Conservation (phyloP, 1,284 basidiomycete genomes). For the Marasmius sp. region DNA sequence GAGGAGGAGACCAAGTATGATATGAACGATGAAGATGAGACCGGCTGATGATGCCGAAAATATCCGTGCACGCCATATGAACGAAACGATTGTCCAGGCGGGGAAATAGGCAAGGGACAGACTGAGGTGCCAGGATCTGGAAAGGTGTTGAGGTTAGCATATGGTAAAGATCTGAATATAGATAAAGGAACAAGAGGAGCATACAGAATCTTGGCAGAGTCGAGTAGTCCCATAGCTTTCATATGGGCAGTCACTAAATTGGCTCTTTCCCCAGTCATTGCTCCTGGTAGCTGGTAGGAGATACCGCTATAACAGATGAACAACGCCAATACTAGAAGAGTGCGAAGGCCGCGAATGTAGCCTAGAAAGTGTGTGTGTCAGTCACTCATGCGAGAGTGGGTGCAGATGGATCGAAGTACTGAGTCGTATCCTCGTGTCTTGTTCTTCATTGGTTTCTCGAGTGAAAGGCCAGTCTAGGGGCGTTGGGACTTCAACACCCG, state of each 20-base stretch:
- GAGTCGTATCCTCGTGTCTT: slow-evolving; percentile 51
- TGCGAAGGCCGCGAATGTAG: slow-evolving; percentile 58
- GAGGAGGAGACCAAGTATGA: slow-evolving; percentile 67
- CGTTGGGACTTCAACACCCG: slow-evolving; percentile 48
- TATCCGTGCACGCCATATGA: slow-evolving; percentile 64
- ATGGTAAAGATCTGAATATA: not conserved
- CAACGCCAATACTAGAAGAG: slow-evolving; percentile 65
- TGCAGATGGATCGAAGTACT: slow-evolving; percentile 38
- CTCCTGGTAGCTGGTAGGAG: slow-evolving; percentile 71
- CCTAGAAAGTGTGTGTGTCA: slow-evolving; percentile 35
- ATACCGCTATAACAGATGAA: slow-evolving; percentile 66
- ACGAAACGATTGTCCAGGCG: slow-evolving; percentile 64
- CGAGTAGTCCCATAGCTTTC: slow-evolving; percentile 72
- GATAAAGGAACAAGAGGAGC: slow-evolving; percentile 15
- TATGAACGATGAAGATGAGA: slow-evolving; percentile 53
- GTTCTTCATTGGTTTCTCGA: slow-evolving; percentile 62
- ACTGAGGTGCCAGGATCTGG: slow-evolving; percentile 62
- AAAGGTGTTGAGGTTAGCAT: slow-evolving; percentile 1
- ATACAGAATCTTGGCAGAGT: slow-evolving; percentile 63
- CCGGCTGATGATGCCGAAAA: slow-evolving; percentile 63
- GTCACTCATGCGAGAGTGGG: slow-evolving; percentile 7
- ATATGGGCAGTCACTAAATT: slow-evolving; percentile 62
- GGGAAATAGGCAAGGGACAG: slow-evolving; percentile 57
- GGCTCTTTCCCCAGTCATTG: slow-evolving; percentile 62
- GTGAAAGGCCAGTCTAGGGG: slow-evolving; percentile 76